Percentiles rank a stretch among this genome's conserved stretches.
These are phyloP conservation scores for Uncinocarpus reesii DNA, from an alignment of 2,329 filamentous ascomycete species.

Conservation along the genomic window DNA sequence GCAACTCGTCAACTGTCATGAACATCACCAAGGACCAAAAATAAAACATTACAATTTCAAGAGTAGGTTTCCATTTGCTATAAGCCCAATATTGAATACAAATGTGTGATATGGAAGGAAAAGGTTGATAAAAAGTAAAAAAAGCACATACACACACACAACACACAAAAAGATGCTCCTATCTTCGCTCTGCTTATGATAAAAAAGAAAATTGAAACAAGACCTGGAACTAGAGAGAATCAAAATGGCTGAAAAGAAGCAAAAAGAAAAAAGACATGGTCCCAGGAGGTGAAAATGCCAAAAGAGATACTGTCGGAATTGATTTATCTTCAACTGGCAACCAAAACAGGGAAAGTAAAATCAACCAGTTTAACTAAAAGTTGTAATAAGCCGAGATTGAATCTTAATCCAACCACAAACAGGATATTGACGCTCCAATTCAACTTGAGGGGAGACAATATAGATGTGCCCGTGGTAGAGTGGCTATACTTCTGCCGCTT, in stretches of 20 bases:
- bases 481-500: background rate
- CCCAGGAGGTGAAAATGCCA: background rate
- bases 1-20: too few relatives aligned
- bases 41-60: too few relatives aligned
- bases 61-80: too few relatives aligned
- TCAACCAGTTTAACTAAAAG: too few relatives aligned
- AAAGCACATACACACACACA: background rate
- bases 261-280: background rate
- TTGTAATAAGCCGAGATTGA: constrained; percentile 5
- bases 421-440: background rate
- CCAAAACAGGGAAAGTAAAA: background rate
- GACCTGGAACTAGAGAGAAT: background rate
- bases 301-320: constrained; percentile 2
- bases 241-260: background rate
- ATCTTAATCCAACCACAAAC: background rate
- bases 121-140: too few relatives aligned
- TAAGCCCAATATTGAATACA: too few relatives aligned
- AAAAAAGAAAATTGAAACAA: background rate
- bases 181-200: constrained; percentile 8
- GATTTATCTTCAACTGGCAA: background rate
- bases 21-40: too few relatives aligned
- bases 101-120: too few relatives aligned
- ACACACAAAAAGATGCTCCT: background rate
- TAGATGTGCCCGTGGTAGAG: background rate
- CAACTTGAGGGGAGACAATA: constrained; percentile 1